Evolutionary conservation across 2,329 filamentous ascomycete genomes (phyloP), one percentile per base, ranked within the genome.

Genomic region (Exophiala sp.): DNA sequence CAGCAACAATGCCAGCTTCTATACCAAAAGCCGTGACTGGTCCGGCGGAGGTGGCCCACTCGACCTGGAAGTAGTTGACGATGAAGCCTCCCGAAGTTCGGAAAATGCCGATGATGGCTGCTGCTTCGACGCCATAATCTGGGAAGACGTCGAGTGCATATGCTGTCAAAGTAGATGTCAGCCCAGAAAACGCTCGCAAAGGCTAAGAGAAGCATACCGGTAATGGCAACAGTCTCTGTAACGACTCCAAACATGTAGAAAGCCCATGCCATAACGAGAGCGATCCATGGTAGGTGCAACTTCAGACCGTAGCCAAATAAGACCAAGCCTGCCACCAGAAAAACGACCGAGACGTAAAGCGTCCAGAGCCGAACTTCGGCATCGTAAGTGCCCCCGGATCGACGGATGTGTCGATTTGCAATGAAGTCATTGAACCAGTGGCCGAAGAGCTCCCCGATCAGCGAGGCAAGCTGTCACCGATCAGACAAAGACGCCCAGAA

Each of bases 41-140:
- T 0, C 76, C 76, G 49, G 71, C 62, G 3, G 68, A 65, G 4
- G 66, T 58, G 0, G 72, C 75, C 78, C 78, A 81, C 10, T 65
- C 64, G 3, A 79, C 71, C 70, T 79, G 74, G 50, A 79, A 77
- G 60, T 80, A 80, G 35, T 38, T 38, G 35, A 38, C 35, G 16
- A 38, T 38, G 11, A 38, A 38, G 16, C 35, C 35, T 9, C 35
- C 35, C 7, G 5, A 38, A 5, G 16, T 16, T 12, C 35, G n/a
- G 10, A 38, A 38, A 7, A 16, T 16, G 10, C 16, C 16, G 8
- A 38, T 38, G 35, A 38, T 38, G 6, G 35, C n/a, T 2, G 35
- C n/a, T 6, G 35, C 35, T 38, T 38, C 35, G 6, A 38, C 35
- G 6, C 12, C 16, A 16, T 38, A 16, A 12, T 38, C 35, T 38